Evolutionary conservation across 1,139 yeast species (phyloP).

Genomic region (Suzukiozyma palmioleophila): DNA sequence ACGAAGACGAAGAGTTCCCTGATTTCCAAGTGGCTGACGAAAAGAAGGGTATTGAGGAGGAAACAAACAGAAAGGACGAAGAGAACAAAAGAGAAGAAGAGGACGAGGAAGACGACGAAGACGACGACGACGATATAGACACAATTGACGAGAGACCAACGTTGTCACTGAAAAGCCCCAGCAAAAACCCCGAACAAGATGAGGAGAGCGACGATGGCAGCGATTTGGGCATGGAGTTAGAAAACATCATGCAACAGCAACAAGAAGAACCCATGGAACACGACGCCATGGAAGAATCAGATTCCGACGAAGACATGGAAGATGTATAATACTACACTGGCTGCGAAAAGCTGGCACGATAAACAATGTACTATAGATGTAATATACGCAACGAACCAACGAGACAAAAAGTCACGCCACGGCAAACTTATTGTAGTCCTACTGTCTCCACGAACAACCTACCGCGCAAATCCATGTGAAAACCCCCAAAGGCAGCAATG

Average conservation of each 20-base stretch:
- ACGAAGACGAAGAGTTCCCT: constrained; percentile 17
- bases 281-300: constrained; percentile 2
- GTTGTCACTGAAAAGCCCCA: too few species aligned
- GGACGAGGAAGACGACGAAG: constrained; percentile 3
- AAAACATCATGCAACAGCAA: constrained; percentile 4
- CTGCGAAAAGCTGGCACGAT: background rate
- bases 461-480: too few species aligned
- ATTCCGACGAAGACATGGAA: constrained; percentile 4
- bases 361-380: background rate
- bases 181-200: background rate
- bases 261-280: background rate
- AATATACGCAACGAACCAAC: background rate
- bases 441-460: too few species aligned
- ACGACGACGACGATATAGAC: background rate
- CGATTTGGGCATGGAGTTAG: constrained; percentile 4
- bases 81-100: constrained; percentile 1
- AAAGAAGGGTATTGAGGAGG: background rate
- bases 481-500: too few species aligned
- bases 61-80: background rate
- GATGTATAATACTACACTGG: background rate
- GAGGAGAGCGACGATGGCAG: constrained; percentile 6
- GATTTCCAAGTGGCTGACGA: constrained; percentile 13
- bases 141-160: too few species aligned
- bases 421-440: too few species aligned
- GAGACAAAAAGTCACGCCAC: background rate